phyloP scores from a whole-genome alignment of 768 basidiomycete species.

The Tylopilus sp. region DNA sequence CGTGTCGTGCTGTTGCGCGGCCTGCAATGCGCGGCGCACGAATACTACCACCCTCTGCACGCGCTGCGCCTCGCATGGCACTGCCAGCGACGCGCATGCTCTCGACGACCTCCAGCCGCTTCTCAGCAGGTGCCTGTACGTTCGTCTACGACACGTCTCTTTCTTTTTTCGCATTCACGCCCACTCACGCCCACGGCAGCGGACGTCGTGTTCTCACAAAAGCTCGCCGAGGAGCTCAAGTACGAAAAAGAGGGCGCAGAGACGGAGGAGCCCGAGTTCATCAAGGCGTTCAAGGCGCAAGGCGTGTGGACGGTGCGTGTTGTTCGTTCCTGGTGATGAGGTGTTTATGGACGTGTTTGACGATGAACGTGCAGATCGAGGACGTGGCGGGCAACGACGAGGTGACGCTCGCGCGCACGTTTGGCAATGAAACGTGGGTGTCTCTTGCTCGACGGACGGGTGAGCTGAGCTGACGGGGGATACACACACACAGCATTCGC shows the following conservation, averaged over 20 bases:
- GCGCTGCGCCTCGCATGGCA: slow-evolving; percentile 12
- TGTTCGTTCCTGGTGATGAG: accelerated
- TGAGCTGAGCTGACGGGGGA: not conserved
- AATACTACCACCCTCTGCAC: slow-evolving; percentile 15
- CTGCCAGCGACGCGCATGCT: slow-evolving; percentile 36
- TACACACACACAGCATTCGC: slow-evolving; percentile 45
- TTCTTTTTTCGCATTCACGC: not conserved
- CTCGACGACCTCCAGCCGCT: slow-evolving; percentile 35
- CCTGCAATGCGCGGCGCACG: slow-evolving; percentile 24
- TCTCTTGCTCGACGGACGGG: too few relatives aligned
- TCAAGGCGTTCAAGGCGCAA: slow-evolving; percentile 68
- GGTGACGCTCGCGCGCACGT: slow-evolving; percentile 74
- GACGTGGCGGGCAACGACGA: slow-evolving; percentile 77
- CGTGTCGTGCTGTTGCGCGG: slow-evolving; percentile 36
- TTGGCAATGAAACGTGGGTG: slow-evolving; percentile 86
- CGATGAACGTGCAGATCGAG: slow-evolving; percentile 48
- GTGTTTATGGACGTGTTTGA: not conserved
- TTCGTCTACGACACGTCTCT: not conserved
- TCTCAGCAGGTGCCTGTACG: slow-evolving; percentile 45
- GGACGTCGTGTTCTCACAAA: slow-evolving; percentile 71
- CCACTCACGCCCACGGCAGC: slow-evolving; percentile 38
- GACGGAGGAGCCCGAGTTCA: slow-evolving; percentile 62
- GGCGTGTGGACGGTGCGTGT: slow-evolving; percentile 71
- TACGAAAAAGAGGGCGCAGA: slow-evolving; percentile 69
- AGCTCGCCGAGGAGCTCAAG: slow-evolving; percentile 76